Base-by-base conservation (phyloP, 805 yeast species). In the Metschnikowia sp. region DNA sequence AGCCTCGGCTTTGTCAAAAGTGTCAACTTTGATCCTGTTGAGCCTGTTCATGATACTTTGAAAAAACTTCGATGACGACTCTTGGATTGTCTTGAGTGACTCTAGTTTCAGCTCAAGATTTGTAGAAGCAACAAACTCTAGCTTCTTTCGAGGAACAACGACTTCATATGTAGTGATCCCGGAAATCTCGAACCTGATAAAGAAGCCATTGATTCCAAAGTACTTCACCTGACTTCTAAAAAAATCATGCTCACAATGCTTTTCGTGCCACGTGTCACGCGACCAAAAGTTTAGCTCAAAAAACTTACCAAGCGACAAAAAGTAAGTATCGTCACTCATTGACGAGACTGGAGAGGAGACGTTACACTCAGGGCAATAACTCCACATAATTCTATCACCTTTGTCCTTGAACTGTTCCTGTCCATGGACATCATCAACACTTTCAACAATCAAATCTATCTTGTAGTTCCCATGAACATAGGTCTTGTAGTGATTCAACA, bases 261-360 rank as follows among this genome's bases (percentile, higher is more conserved):
- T 66, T 46, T 86, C 79, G 22, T 56, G 46, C 6, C 50, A 49
- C 2, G 71, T 67, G 41, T 64, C 58, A 19, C 61, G 59, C 4
- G 75, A 75, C 87, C 96, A 89, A 61, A 91, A 91, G 30, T 86
- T 73, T 19, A 91, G 70, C 68, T 94, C 98, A 22, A 94, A 70
- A 61, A 87, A 94, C 61, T 95, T 95, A 0, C 98, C 99, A 65
- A 94, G 84, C 0, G 98, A 92, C 53, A 83, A 84, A 59, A 84
- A 89, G 84, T 95, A 91, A 0, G 97, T 83, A 35, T 83, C 83
- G 41, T 89, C 92, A 57, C 87, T 86, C 84, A 95, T 81, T 15
- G 88, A 87, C 11, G 84, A 68, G 6, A 86, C 82, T 0, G 97
- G 94, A 2, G 96, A 83, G 0, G 84, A 74, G 33, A 75, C 78